Evolutionary conservation across 2,329 filamentous ascomycete species (phyloP).

Genomic region (Phoma herbarum): DNA sequence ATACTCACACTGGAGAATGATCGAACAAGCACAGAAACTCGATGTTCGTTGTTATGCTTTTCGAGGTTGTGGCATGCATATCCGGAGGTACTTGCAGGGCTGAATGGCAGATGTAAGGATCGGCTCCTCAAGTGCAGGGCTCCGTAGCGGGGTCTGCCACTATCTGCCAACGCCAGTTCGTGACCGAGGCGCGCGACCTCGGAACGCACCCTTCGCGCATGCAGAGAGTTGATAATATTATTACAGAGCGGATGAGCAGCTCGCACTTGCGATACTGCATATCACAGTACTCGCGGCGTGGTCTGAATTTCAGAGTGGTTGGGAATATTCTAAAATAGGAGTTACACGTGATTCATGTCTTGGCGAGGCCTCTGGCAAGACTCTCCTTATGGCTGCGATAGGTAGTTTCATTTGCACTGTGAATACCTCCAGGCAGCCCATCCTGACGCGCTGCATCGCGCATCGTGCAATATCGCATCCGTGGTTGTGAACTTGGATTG

Average conservation of each 20-base stretch:
- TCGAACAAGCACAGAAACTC: background rate
- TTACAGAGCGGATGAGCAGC: background rate
- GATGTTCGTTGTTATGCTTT: background rate
- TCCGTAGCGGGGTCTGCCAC: conserved; percentile 2
- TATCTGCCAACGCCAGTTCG: conserved; percentile 3
- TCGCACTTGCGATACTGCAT: background rate
- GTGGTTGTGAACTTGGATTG: conserved; percentile 24
- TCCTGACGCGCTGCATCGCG: conserved; percentile 19
- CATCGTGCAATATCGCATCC: conserved; percentile 12
- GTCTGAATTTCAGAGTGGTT: conserved; percentile 7
- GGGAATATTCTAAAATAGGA: conserved; percentile 1
- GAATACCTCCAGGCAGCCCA: conserved; percentile 1
- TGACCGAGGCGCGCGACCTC: conserved; percentile 6
- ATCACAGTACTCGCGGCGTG: background rate
- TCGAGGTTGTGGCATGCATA: background rate
- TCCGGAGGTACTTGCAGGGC: background rate
- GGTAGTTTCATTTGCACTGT: conserved; percentile 11
- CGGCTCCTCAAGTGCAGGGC: conserved; percentile 12
- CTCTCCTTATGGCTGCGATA: conserved; percentile 7
- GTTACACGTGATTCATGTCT: background rate
- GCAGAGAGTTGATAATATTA: background rate
- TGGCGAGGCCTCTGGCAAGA: conserved; percentile 2
- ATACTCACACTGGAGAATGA: background rate
- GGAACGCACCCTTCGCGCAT: background rate
- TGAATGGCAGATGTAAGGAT: conserved; percentile 3